Conservation (phyloP, 805 yeast genomes). For the Ascoidea asiatica region DNA sequence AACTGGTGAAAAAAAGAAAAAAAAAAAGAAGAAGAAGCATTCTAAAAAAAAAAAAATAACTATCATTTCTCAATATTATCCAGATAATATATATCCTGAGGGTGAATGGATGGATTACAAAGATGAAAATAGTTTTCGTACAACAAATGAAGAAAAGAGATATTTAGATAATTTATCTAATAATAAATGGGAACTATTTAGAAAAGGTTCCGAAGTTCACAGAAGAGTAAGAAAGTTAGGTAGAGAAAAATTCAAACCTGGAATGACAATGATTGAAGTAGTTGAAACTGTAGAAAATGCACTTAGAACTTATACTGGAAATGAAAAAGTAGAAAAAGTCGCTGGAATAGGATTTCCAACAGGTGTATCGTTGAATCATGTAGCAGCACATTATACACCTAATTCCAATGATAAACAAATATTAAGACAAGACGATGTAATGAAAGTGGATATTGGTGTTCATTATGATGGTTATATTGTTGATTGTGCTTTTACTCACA, state of each 20-base stretch:
- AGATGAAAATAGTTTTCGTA: constrained; percentile 55
- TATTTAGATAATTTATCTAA: constrained; percentile 50
- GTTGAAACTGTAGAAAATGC: constrained; percentile 84
- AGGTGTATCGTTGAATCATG: constrained; percentile 85
- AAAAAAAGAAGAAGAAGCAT: constrained; percentile 45
- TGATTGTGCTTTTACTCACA: constrained; percentile 89
- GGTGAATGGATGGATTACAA: constrained; percentile 80
- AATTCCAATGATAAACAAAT: constrained; percentile 86
- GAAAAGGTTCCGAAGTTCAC: constrained; percentile 95
- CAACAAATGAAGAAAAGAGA: constrained; percentile 78
- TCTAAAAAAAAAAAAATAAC: constrained; percentile 40
- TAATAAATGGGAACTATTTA: constrained; percentile 69
- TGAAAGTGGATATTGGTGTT: constrained; percentile 95
- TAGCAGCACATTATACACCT: constrained; percentile 98
- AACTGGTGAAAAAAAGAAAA: constrained; percentile 17
- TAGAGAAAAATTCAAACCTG: constrained; percentile 65
- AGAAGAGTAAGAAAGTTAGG: constrained; percentile 80
- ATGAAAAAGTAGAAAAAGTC: constrained; percentile 27
- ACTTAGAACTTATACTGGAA: constrained; percentile 59
- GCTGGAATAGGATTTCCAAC: constrained; percentile 98
- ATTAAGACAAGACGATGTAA: constrained; percentile 74
- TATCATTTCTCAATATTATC: constrained; percentile 50
- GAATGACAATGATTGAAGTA: constrained; percentile 81
- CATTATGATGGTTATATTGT: constrained; percentile 90
- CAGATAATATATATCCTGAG: constrained; percentile 67